Conservation (phyloP, 139 green algal species). For the Chlorella sp. region DNA sequence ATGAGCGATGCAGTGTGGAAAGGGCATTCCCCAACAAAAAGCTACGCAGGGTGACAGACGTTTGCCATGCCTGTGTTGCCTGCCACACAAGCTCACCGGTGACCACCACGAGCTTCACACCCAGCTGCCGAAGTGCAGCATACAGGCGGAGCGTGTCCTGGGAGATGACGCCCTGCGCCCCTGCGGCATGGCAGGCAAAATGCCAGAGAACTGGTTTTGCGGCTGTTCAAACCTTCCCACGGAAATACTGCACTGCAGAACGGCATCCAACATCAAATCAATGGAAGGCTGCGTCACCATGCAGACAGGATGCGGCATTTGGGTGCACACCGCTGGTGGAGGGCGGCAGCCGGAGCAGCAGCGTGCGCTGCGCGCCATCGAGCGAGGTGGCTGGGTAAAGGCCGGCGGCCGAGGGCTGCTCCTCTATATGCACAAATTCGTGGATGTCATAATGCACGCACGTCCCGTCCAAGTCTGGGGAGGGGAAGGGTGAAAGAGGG, state of each 20-base stretch:
- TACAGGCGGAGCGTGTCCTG: constrained; percentile 34
- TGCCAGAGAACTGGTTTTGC: background rate
- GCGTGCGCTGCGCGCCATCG: background rate
- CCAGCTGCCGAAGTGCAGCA: constrained; percentile 25
- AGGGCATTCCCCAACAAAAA: too few relatives aligned
- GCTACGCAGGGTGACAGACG: too few relatives aligned
- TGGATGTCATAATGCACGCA: constrained; percentile 42
- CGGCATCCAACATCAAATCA: too few relatives aligned
- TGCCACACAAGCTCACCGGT: constrained; percentile 61
- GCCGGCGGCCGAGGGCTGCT: background rate
- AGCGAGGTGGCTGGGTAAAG: background rate
- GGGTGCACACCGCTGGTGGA: background rate
- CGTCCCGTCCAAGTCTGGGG: constrained; percentile 51
- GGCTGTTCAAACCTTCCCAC: too few relatives aligned
- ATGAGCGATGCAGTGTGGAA: too few relatives aligned
- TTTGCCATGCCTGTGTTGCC: background rate
- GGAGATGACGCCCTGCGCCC: constrained; percentile 41
- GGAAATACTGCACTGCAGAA: too few relatives aligned
- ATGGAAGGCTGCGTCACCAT: too few relatives aligned
- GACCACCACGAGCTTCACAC: constrained; percentile 37
- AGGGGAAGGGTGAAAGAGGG: background rate
- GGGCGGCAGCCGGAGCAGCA: constrained; percentile 18
- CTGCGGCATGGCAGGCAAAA: constrained; percentile 6
- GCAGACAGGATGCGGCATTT: too few relatives aligned
- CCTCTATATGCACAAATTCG: background rate